Percentiles rank a stretch among this genome's conserved stretches.
Evolutionary conservation across 495 filamentous ascomycete genomes (phyloP).

Genomic region (Oleoguttula mirabilis): DNA sequence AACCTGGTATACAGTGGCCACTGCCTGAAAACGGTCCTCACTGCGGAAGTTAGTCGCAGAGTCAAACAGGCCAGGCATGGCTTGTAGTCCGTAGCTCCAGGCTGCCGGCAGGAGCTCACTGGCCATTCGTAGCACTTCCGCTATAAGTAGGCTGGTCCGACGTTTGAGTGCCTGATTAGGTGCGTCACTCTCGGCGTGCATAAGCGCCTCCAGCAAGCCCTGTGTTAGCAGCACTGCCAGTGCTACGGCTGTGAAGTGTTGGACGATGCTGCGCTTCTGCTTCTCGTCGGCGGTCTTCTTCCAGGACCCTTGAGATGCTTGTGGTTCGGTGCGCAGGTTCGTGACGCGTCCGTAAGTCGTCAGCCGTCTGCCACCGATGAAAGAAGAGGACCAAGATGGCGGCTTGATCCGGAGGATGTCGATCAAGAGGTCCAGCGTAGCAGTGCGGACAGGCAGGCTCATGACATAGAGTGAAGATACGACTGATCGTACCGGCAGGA

Average conservation of each 20-base stretch:
- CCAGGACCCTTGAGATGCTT: conserved; percentile 34
- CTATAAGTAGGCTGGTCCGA: conserved; percentile 80
- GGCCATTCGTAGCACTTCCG: conserved; percentile 79
- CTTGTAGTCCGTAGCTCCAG: conserved; percentile 69
- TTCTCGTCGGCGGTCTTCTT: conserved; percentile 47
- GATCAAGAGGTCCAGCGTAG: conserved; percentile 74
- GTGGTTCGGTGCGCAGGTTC: conserved; percentile 57
- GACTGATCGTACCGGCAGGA: conserved; percentile 69
- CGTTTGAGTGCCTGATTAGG: conserved; percentile 64
- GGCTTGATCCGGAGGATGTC: conserved; percentile 87
- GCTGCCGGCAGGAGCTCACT: conserved; percentile 68
- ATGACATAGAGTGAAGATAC: conserved; percentile 66
- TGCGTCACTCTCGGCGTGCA: conserved; percentile 55
- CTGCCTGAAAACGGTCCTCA: conserved; percentile 65
- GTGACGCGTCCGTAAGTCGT: conserved; percentile 87
- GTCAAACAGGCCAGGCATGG: conserved; percentile 69
- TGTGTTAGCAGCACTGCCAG: conserved; percentile 76
- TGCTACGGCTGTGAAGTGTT: conserved; percentile 86
- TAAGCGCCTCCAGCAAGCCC: conserved; percentile 58
- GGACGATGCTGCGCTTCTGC: conserved; percentile 68
- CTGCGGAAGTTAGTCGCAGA: conserved; percentile 58
- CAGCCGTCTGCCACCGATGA: conserved; percentile 79
- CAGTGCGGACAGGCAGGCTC: conserved; percentile 47
- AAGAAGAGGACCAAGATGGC: conserved; percentile 92
- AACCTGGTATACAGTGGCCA: conserved; percentile 86